These are phyloP conservation scores for Reticulascus tulasneorum DNA, from an alignment of 2,329 filamentous ascomycete genomes.

Conservation along the genomic window DNA sequence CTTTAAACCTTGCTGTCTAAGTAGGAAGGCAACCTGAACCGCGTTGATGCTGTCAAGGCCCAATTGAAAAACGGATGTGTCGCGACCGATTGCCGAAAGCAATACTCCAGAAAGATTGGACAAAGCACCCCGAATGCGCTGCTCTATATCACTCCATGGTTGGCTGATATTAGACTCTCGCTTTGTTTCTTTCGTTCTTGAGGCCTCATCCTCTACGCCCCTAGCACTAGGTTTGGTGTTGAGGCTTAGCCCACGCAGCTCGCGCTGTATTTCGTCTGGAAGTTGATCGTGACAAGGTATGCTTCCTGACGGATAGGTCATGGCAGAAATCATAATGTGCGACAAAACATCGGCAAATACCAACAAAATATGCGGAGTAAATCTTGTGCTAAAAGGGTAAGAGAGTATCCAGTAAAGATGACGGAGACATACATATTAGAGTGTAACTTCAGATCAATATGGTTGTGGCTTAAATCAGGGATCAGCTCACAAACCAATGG, in stretches of 20 bases:
- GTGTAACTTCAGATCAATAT: slow-evolving; percentile 58
- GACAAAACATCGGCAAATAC: too few species aligned
- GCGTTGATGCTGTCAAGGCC: slow-evolving; percentile 90
- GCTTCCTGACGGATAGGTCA: too few species aligned
- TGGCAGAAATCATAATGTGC: too few species aligned
- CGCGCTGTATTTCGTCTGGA: too few species aligned
- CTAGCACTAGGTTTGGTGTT: too few species aligned
- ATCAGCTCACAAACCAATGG: slow-evolving; percentile 74
- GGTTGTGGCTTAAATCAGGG: slow-evolving; percentile 49
- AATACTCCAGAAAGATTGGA: slow-evolving; percentile 3
- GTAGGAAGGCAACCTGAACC: slow-evolving; percentile 66
- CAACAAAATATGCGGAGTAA: too few species aligned
- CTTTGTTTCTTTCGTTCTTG: slow-evolving; percentile 16
- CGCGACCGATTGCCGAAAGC: slow-evolving; percentile 40
- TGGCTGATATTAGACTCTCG: slow-evolving; percentile 6
- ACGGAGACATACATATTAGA: slow-evolving; percentile 42
- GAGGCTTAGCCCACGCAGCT: too few species aligned
- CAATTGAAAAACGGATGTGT: slow-evolving; percentile 79
- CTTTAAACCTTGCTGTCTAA: slow-evolving; percentile 56
- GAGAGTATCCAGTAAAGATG: too few species aligned
- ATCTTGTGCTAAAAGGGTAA: too few species aligned
- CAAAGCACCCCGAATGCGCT: slow-evolving; percentile 8
- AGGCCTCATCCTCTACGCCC: too few species aligned
- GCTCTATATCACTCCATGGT: slow-evolving; percentile 15
- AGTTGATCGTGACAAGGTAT: too few species aligned